These are phyloP conservation scores for Plectosphaerella sp. DNA, from an alignment of 2,329 filamentous ascomycete species.

Conservation along the genomic window DNA sequence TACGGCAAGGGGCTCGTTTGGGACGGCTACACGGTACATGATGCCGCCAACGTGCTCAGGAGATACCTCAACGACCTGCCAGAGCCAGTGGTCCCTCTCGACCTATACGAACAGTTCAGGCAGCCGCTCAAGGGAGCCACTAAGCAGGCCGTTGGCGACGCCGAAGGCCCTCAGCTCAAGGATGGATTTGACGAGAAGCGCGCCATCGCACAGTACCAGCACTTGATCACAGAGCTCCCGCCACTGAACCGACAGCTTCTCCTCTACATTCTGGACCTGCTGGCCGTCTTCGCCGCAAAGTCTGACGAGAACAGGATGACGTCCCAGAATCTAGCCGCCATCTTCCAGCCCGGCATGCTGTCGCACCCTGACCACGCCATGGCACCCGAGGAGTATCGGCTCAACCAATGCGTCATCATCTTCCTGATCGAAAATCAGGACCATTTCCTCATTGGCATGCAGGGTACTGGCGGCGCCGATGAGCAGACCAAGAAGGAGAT, in stretches of 20 bases:
- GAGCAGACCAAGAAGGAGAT: constrained; percentile 65
- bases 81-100: constrained; percentile 91
- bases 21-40: constrained; percentile 97
- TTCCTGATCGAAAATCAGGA: constrained; percentile 99
- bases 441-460: constrained; percentile 97
- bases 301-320: constrained; percentile 97
- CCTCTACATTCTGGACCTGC: constrained; percentile 90
- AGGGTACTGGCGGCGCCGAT: constrained; percentile 86
- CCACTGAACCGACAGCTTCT: constrained; percentile 90
- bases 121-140: constrained; percentile 70
- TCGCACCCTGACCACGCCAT: constrained; percentile 94
- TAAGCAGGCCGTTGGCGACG: constrained; percentile 68
- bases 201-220: constrained; percentile 81
- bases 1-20: constrained; percentile 97
- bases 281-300: constrained; percentile 96
- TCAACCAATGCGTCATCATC: constrained; percentile 95
- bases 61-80: constrained; percentile 95
- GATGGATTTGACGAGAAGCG: constrained; percentile 59
- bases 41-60: constrained; percentile 93
- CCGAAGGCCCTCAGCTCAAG: constrained; percentile 64
- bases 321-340: constrained; percentile 87
- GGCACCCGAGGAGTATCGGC: constrained; percentile 86
- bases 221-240: constrained; percentile 86
- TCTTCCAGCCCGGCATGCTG: constrained; percentile 94
- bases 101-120: constrained; percentile 88